Evolutionary conservation across 106 monocot species (phyloP).

Genomic region (Chionographis japonica): DNA sequence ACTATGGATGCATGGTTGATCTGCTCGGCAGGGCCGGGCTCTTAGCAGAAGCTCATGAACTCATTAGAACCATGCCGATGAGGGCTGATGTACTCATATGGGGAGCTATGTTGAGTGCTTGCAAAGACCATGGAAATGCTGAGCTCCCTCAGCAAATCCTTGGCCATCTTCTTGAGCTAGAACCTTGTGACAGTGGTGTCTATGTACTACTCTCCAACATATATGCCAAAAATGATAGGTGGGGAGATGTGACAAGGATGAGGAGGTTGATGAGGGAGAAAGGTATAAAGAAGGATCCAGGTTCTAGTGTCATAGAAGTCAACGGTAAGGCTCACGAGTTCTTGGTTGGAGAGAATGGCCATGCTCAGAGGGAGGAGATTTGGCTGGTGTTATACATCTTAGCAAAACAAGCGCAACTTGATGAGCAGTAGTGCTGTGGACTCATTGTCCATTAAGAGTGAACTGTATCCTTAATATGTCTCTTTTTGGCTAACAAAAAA

Average conservation of each 20-base stretch:
- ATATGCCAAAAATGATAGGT: slow-evolving; percentile 42
- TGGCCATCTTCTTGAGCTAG: slow-evolving; percentile 23
- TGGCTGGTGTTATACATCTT: slow-evolving; percentile 18
- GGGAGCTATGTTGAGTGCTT: slow-evolving; percentile 54
- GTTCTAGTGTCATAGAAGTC: slow-evolving; percentile 52
- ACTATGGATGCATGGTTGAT: slow-evolving; percentile 71
- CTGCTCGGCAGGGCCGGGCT: slow-evolving; percentile 58
- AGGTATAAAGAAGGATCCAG: slow-evolving; percentile 54
- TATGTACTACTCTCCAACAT: slow-evolving; percentile 67
- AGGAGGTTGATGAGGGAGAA: slow-evolving; percentile 53
- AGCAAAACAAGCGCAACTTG: slow-evolving; percentile 38
- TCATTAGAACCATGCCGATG: slow-evolving; percentile 52
- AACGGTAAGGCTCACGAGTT: slow-evolving; percentile 46
- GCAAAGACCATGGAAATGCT: slow-evolving; percentile 29
- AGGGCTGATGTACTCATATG: slow-evolving; percentile 46
- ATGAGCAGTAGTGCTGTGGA: slow-evolving; percentile 3
- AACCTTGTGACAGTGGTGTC: slow-evolving; percentile 45
- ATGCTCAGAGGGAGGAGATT: slow-evolving; percentile 28
- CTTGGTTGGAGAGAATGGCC: slow-evolving; percentile 31
- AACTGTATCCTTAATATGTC: no score
- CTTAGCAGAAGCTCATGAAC: slow-evolving; percentile 40
- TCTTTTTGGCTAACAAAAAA: no score
- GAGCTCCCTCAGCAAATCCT: slow-evolving; percentile 32
- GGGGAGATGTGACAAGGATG: slow-evolving; percentile 44
- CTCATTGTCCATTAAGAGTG: not conserved